Evolutionary conservation across 257 asterid species (phyloP), one percentile per base, ranked within the genome.

Genomic region (Rehmannia glutinosa): DNA sequence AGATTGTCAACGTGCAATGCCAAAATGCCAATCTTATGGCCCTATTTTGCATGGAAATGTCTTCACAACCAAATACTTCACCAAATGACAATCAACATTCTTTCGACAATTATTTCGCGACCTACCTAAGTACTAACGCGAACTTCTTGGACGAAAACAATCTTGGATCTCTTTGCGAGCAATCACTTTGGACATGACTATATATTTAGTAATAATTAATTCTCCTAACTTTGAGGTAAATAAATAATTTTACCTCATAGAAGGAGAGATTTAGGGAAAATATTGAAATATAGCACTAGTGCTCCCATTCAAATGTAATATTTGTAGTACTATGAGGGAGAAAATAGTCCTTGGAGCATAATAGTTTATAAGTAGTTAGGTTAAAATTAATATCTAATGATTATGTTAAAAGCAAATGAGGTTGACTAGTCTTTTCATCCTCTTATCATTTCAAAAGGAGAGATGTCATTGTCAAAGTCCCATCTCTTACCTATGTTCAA

Each of bases 11-110:
- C 74, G 66, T 89, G 86, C 90, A 87, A 71, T 84, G 83, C 66
- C 95, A 87, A 35, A 85, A 87, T 42, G 78, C 87, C 12, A 84
- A 86, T 41, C 80, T 89, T 33, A 89, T 84, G 95, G 88, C 95
- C 61, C 6, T 87, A 1, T 56, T 86, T 41, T 89, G 83, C 81
- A 73, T 81, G 87, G 87, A 81, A 70, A 76, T 82, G 85, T 56
- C 79, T 2, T 62, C 2, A 25, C 75, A 3, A 69, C 77, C 13
- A 80, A 16, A 51, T 6, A 32, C 8, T 25, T 27, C 61, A 10
- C 78, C 75, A 21, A 64, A 52, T 15, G 54, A 62, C 60, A 64
- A 56, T 12, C 78, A 76, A 33, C 76, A 58, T 8, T 74, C 83
- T 8, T 45, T 62, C 7, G 85, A 69, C 15, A 77, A 64, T 27